A percentile compares a stretch with the other conserved stretches of the same genome.
Conservation (phyloP, 257 asterid genomes). For the Ligustrum vulgare region DNA sequence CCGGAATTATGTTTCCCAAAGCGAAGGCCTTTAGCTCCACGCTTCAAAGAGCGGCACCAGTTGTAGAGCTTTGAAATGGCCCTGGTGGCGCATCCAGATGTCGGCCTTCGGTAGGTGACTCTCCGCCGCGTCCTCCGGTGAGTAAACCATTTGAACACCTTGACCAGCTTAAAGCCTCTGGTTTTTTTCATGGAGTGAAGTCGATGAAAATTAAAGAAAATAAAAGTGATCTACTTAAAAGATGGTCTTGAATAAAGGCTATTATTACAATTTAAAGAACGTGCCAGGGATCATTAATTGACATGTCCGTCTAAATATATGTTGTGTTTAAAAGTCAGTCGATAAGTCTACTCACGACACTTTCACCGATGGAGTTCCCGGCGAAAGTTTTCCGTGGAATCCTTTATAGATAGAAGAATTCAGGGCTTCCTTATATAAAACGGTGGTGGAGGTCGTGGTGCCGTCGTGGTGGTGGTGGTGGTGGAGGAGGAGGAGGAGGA, state of each 20-base stretch:
- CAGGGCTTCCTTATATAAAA: too few species aligned
- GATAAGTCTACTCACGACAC: background rate
- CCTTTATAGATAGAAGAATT: too few species aligned
- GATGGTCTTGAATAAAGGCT: background rate
- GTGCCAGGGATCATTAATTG: background rate
- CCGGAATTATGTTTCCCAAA: conserved; percentile 24
- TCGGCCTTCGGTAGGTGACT: conserved; percentile 19
- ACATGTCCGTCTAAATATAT: background rate
- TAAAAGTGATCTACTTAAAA: conserved; percentile 4
- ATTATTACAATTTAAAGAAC: background rate
- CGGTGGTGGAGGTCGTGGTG: background rate
- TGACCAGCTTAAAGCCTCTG: conserved; percentile 47
- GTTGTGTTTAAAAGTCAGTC: background rate
- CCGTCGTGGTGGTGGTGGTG: background rate
- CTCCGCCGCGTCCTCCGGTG: conserved; percentile 28
- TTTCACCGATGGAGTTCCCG: background rate
- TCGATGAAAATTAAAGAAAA: conserved; percentile 5
- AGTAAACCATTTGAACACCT: conserved; percentile 39
- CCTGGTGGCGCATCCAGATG: conserved; percentile 14
- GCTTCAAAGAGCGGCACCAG: conserved; percentile 34
- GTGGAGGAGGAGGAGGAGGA: background rate
- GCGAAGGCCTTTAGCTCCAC: conserved; percentile 25
- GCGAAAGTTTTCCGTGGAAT: too few species aligned
- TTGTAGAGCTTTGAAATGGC: conserved; percentile 36
- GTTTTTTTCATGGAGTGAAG: conserved; percentile 32